Percentiles rank a stretch among this genome's conserved stretches.
Conservation (phyloP, 225 moss, liverwort and hornwort genomes). For the Lunularia cruciata region DNA sequence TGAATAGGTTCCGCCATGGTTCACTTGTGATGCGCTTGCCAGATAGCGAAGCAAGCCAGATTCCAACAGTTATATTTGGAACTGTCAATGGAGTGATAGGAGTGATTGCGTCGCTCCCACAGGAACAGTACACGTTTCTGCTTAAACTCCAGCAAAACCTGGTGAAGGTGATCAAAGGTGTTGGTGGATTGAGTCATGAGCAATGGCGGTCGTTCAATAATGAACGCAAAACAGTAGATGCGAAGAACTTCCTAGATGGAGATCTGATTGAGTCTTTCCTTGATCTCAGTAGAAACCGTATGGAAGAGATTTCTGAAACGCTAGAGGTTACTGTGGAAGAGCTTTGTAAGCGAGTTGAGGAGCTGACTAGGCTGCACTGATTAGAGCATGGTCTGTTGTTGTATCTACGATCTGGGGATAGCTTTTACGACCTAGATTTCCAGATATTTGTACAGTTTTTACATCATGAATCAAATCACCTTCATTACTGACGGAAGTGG, state of each 20-base stretch:
- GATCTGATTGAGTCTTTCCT: conserved; percentile 94
- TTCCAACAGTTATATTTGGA: conserved; percentile 92
- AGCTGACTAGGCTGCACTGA: conserved; percentile 80
- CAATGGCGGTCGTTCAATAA: conserved; percentile 97
- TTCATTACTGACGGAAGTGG: neutral
- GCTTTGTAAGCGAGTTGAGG: conserved; percentile 95
- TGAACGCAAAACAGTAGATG: conserved; percentile 85
- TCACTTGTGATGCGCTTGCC: conserved; percentile 95
- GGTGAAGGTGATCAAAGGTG: conserved; percentile 93
- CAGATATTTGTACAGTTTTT: conserved; percentile 18
- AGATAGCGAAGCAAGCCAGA: conserved; percentile 87
- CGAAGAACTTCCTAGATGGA: conserved; percentile 86
- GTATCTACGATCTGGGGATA: conserved; percentile 22
- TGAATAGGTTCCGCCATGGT: conserved; percentile 94
- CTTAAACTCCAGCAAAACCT: conserved; percentile 76
- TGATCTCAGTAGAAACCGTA: conserved; percentile 77
- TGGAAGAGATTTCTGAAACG: conserved; percentile 73
- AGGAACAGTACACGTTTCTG: conserved; percentile 79
- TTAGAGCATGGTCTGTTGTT: conserved; percentile 27
- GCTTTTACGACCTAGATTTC: neutral
- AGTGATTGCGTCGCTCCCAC: conserved; percentile 91
- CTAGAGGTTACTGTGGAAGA: conserved; percentile 81
- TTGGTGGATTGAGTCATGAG: conserved; percentile 89
- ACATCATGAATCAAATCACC: conserved; percentile 9
- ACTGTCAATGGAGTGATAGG: conserved; percentile 95